Base-by-base conservation (phyloP, 352 stramenopile species). In the Pythium periplocum region DNA sequence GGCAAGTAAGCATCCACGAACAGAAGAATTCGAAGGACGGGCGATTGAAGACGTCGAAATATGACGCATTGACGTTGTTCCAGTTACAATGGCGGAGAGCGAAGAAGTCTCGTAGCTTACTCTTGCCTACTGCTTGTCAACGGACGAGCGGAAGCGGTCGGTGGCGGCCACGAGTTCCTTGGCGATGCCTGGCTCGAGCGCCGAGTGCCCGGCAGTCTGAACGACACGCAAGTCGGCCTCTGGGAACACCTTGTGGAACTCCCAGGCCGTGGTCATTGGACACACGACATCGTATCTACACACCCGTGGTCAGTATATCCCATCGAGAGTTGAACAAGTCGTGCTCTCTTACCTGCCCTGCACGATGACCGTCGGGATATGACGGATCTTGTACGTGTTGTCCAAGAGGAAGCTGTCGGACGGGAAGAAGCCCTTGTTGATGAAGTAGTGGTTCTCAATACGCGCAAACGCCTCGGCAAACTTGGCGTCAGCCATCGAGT, bases 371-470 rank as follows among this genome's bases (percentile, higher is more conserved):
- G 83, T 94, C 6, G 90, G 90, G 61, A 97, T 96, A 66, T 97
- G 81, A 44, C 83, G 80, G 64, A 97, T 96, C 72, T 93, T 93
- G 67, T 89, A 71, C 37, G 80, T 79, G 57, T 97, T 89, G 49
- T 96, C 83, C 43, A 96, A 83, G 47, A 97, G 59, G 52, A 93
- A 96, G 45, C 87, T 75, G 58, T 95, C 82, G 30, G 45, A 75
- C 6, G 86, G 78, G 65, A 97, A 96, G 68, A 95, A 97, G 26
- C 85, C 90, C 45, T 88, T 81, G 71, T 97, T 82, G 40, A 89
- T 62, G 34, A 97, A 97, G 66, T 95, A 97, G 61, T 97, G 90
- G 72, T 94, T 96, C 69, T 97, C 90, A 56, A 97, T 97, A 45
- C 90, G 80, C 33, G 88, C 90, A 61, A 97, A 97, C 2, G 90